Base-by-base conservation (phyloP, 306 rosid genomes). In the Pueraria montana region DNA sequence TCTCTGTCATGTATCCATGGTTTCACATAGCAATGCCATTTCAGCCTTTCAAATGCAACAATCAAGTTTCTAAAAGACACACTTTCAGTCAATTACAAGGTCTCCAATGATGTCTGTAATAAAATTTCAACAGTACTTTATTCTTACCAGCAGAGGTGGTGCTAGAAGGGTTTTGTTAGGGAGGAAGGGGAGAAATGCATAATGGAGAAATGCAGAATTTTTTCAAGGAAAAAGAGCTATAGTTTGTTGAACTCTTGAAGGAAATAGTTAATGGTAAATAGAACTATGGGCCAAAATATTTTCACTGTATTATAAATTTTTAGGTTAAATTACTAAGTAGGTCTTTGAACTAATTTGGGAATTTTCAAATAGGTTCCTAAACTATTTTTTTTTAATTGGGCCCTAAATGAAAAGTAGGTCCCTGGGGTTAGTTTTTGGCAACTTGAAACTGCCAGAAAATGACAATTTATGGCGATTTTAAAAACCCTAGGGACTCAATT, bases 61-160 rank as follows among this genome's bases (percentile, higher is more conserved):
- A 74, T 72, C 53, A 72, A 63, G 46, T 46, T 50, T 72, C 21
- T 24, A 62, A 27, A 1, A 20, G 49, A 46, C 18, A 68, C 21
- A 77, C 48, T 55, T 38, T 16, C 36, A 24, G 78, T 43, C 56
- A 80, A 46, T 72, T 74, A 65, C 76, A 64, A 64, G 43, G 50
- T 83, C 72, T 30, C 13, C 32, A 48, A 10, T 52, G 38, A 69
- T 77, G 6, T 6, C 23, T 50, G 38, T 7, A 82, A 61, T 50
- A 27, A 40, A 38, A 82, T 40, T 38, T 74, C 69, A 63, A 50
- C 49, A 38, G 20, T 8, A 64, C 42, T 73, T 82, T 42, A 52
- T 11, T 50, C 24, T 65, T 58, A 74, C 27, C 70, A 11, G 50
- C 1, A 26, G 6, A 38, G 45, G 26, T 0, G 0, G 2, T 49